These are phyloP conservation scores for Beauveria sp. DNA, from an alignment of 2,329 filamentous ascomycete genomes.

Conservation along the genomic window DNA sequence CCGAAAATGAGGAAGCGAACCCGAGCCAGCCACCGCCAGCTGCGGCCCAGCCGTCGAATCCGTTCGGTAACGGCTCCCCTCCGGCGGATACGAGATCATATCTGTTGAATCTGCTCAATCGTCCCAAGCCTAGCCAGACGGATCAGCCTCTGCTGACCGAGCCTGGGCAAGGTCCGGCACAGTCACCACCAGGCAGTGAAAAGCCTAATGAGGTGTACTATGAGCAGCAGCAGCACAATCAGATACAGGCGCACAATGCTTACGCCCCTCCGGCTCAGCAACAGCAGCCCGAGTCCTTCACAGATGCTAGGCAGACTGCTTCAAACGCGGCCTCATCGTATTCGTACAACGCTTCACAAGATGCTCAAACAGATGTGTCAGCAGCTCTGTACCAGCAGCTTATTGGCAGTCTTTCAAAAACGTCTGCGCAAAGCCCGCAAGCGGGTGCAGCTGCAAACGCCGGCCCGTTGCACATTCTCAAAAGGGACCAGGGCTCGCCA, in stretches of 20 bases:
- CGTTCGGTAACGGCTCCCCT: slow-evolving; percentile 44
- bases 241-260: slow-evolving; percentile 12
- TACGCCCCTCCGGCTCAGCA: slow-evolving; percentile 12
- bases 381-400: slow-evolving; percentile 29
- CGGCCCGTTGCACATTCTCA: slow-evolving; percentile 38
- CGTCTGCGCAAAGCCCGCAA: slow-evolving; percentile 22
- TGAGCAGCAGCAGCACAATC: slow-evolving; percentile 21
- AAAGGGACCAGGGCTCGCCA: slow-evolving; percentile 38
- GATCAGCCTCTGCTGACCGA: slow-evolving; percentile 37
- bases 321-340: slow-evolving; percentile 6
- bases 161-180: slow-evolving; percentile 27
- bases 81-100: slow-evolving; percentile 72
- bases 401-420: slow-evolving; percentile 25
- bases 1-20: slow-evolving; percentile 38
- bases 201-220: slow-evolving; percentile 22
- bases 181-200: slow-evolving; percentile 38
- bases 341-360: slow-evolving; percentile 25
- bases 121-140: slow-evolving; percentile 59
- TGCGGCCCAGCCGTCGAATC: slow-evolving; percentile 21
- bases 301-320: background rate
- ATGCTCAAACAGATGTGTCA: slow-evolving; percentile 28
- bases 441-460: slow-evolving; percentile 23
- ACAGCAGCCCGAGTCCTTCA: slow-evolving; percentile 12
- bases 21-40: slow-evolving; percentile 17
- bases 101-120: slow-evolving; percentile 77